Conservation (phyloP, 495 filamentous ascomycete species). For the Penicillium turbatum region DNA sequence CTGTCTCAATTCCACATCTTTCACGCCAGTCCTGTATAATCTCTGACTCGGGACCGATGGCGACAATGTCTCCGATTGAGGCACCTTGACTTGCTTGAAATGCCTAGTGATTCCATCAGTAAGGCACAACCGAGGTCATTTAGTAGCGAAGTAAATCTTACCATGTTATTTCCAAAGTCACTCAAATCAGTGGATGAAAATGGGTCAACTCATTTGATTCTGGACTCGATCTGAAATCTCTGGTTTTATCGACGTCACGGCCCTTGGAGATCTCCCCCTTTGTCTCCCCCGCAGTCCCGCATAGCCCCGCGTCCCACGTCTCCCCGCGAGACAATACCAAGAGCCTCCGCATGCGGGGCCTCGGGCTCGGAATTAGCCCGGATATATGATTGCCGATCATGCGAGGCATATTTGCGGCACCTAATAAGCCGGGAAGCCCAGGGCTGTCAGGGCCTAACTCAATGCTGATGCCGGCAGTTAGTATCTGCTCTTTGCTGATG, state of each 20-base stretch:
- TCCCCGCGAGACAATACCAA: background rate
- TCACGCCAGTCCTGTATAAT: constrained; percentile 33
- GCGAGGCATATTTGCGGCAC: no score
- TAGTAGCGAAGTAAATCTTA: background rate
- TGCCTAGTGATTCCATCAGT: background rate
- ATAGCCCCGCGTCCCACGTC: background rate
- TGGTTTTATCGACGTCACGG: background rate
- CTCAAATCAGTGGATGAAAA: no score
- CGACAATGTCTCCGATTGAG: constrained; percentile 35
- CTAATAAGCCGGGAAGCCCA: no score
- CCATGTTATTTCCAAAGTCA: background rate
- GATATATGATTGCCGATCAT: no score
- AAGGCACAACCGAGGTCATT: background rate
- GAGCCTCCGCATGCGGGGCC: no score
- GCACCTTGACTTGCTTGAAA: constrained; percentile 31
- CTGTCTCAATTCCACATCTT: constrained; percentile 28
- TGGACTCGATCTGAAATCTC: no score
- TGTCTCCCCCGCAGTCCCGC: background rate
- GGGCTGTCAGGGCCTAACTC: no score
- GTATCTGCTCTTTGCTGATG: no score
- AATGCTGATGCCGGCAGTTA: no score
- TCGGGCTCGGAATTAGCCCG: no score
- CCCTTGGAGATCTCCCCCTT: background rate
- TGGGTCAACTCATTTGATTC: no score
- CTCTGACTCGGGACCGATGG: constrained; percentile 31